Conservation (phyloP, 2,329 filamentous ascomycete genomes). For the Blumeriella jaapii region DNA sequence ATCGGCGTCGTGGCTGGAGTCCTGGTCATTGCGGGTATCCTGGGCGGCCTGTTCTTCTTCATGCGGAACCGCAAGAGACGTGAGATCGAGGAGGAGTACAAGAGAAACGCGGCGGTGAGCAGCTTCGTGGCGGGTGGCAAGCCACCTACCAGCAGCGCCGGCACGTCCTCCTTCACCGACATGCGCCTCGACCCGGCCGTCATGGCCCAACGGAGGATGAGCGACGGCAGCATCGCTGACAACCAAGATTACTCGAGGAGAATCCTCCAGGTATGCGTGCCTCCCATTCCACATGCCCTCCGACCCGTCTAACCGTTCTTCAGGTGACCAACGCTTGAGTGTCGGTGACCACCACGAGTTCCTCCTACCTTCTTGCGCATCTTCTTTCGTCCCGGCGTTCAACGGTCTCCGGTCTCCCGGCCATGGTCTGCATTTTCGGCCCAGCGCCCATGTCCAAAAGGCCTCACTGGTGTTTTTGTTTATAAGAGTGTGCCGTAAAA, state of each 20-base stretch:
- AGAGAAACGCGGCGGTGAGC: conserved; percentile 67
- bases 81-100: conserved; percentile 74
- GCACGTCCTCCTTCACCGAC: conserved; percentile 63
- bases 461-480: too few relatives aligned
- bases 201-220: conserved; percentile 73
- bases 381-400: conserved; percentile 24
- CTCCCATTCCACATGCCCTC: conserved; percentile 1
- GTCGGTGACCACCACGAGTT: conserved; percentile 31
- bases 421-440: too few relatives aligned
- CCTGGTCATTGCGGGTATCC: conserved; percentile 52
- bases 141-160: conserved; percentile 44
- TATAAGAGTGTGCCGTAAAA: too few relatives aligned
- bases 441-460: too few relatives aligned
- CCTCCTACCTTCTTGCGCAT: conserved; percentile 23
- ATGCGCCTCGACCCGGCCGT: conserved; percentile 74
- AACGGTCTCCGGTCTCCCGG: conserved; percentile 18
- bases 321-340: conserved; percentile 50
- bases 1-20: conserved; percentile 82
- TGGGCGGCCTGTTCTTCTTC: conserved; percentile 61
- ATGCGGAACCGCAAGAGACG: conserved; percentile 65
- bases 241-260: conserved; percentile 94
- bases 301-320: conserved; percentile 3
- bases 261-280: conserved; percentile 72
- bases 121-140: conserved; percentile 59
- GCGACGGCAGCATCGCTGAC: conserved; percentile 92